Conservation (phyloP, 2,329 filamentous ascomycete genomes). For the Botrytis sinoallii region DNA sequence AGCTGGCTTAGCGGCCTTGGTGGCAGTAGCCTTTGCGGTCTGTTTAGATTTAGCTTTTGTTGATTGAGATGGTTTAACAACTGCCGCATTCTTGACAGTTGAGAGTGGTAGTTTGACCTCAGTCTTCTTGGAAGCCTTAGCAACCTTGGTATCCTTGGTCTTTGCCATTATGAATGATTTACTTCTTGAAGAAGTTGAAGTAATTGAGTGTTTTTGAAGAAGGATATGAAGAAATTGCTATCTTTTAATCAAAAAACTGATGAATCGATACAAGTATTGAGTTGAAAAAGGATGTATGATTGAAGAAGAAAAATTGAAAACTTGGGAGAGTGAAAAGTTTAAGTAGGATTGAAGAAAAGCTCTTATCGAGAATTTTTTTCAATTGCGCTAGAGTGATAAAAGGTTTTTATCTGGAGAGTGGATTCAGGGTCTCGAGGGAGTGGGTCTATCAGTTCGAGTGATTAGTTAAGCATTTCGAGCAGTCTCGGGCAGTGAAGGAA, state of each 20-base stretch:
- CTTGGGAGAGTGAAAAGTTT: slow-evolving; percentile 24
- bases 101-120: slow-evolving; percentile 49
- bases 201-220: not conserved
- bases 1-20: slow-evolving; percentile 31
- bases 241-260: not conserved
- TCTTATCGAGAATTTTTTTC: slow-evolving; percentile 34
- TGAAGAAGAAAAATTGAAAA: slow-evolving; percentile 22
- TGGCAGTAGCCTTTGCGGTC: slow-evolving; percentile 53
- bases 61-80: slow-evolving; percentile 65
- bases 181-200: slow-evolving; percentile 10
- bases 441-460: not conserved
- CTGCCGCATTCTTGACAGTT: slow-evolving; percentile 61
- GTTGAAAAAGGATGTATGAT: slow-evolving; percentile 18
- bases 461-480: not conserved
- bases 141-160: slow-evolving; percentile 60
- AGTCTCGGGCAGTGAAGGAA: not conserved
- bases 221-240: not conserved
- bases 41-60: slow-evolving; percentile 67
- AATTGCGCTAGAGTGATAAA: slow-evolving; percentile 16
- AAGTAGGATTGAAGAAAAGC: slow-evolving; percentile 22
- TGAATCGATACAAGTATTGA: slow-evolving; percentile 4
- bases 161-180: slow-evolving; percentile 56
- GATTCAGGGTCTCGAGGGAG: not conserved
- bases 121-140: slow-evolving; percentile 53
- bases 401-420: slow-evolving; percentile 7